Conservation (phyloP, 257 asterid species). For the Solanum etuberosum region DNA sequence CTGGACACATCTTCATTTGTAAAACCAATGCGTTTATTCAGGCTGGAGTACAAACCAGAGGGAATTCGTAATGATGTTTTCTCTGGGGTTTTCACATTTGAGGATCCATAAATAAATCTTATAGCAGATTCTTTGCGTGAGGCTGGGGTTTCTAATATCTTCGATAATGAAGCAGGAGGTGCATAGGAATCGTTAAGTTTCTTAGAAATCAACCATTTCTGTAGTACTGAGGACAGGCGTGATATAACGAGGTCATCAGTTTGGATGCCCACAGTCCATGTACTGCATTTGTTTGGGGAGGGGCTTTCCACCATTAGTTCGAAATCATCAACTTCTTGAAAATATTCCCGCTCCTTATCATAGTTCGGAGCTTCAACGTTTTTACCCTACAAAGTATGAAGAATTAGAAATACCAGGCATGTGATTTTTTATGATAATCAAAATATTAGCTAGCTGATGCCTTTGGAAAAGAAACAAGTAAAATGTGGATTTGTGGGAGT, state of each 20-base stretch:
- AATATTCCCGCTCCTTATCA: constrained; percentile 67
- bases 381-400: constrained; percentile 43
- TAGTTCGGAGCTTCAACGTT: constrained; percentile 38
- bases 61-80: constrained; percentile 14
- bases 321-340: constrained; percentile 82
- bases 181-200: constrained; percentile 35
- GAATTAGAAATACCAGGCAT: background rate
- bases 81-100: constrained; percentile 22
- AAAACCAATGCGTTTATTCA: constrained; percentile 24
- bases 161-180: constrained; percentile 58
- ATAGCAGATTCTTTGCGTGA: constrained; percentile 15
- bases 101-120: constrained; percentile 13
- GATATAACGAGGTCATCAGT: constrained; percentile 34
- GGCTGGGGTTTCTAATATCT: constrained; percentile 62
- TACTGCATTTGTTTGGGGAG: constrained; percentile 70
- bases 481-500: background rate
- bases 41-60: constrained; percentile 24
- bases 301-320: constrained; percentile 93
- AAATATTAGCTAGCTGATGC: background rate
- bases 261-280: constrained; percentile 56
- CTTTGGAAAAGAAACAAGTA: background rate
- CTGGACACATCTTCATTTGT: constrained; percentile 18
- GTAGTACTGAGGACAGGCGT: constrained; percentile 64
- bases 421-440: background rate
- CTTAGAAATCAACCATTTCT: constrained; percentile 65